These are phyloP conservation scores for Botrytis porri DNA, from an alignment of 2,329 filamentous ascomycete species.

Conservation along the genomic window DNA sequence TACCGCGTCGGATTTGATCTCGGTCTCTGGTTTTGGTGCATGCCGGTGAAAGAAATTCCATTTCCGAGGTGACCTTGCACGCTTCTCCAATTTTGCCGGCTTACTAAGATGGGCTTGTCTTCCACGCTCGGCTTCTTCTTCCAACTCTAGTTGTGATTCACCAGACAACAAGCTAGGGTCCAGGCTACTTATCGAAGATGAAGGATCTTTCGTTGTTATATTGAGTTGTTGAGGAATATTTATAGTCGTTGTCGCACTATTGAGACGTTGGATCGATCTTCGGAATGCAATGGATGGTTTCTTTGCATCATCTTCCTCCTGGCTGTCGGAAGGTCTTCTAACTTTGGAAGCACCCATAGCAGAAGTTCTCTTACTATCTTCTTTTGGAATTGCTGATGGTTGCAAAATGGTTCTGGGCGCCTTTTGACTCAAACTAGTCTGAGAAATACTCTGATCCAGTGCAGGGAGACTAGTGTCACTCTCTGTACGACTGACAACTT, in stretches of 20 bases:
- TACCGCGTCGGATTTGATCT: slow-evolving; percentile 43
- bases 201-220: slow-evolving; percentile 41
- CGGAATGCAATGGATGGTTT: slow-evolving; percentile 54
- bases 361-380: slow-evolving; percentile 26
- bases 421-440: slow-evolving; percentile 36
- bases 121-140: slow-evolving; percentile 39
- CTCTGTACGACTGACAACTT: slow-evolving; percentile 48
- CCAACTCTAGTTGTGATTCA: slow-evolving; percentile 47
- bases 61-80: slow-evolving; percentile 51
- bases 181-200: slow-evolving; percentile 54
- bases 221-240: slow-evolving; percentile 54
- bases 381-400: slow-evolving; percentile 52
- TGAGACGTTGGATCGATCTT: slow-evolving; percentile 53
- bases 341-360: slow-evolving; percentile 24
- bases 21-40: slow-evolving; percentile 41
- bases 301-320: slow-evolving; percentile 51
- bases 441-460: slow-evolving; percentile 42
- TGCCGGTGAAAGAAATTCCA: slow-evolving; percentile 64
- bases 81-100: slow-evolving; percentile 56
- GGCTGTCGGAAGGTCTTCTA: slow-evolving; percentile 50
- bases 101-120: slow-evolving; percentile 28
- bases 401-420: slow-evolving; percentile 47
- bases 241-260: slow-evolving; percentile 45
- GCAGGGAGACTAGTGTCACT: slow-evolving; percentile 49
- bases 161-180: slow-evolving; percentile 58